Evolutionary conservation across 2,329 filamentous ascomycete species (phyloP), one percentile per base, ranked within the genome.

Genomic region (Pseudopithomyces maydicus): DNA sequence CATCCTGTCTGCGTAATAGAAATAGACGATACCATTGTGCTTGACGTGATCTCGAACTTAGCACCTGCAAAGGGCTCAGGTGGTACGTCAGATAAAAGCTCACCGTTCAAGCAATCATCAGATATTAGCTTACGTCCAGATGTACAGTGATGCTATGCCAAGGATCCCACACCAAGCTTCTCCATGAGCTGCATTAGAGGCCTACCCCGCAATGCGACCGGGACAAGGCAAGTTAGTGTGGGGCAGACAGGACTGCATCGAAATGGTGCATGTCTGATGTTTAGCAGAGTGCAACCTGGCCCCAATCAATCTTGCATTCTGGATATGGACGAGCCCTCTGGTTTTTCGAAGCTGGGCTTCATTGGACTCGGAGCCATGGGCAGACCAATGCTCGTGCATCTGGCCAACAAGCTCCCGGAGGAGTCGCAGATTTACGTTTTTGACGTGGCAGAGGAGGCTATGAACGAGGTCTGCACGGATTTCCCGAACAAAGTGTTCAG

Each of bases 281-380:
- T 11, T 7, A 14, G 15, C 43, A 20, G 26, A 46, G 26, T 29
- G n/a, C 43, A 33, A 46, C 7, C 8, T 47, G 14, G 19, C 44
- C 17, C 32, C 19, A 17, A 10, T 19, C 17, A 17, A 5, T 41
- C 19, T 22, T 19, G 15, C 3, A 15, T 26, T 20, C 35, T 32
- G 39, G 47, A 43, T 10, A 74, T 75, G 73, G 43, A 57, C 19
- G 55, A 64, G 41, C 46, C 57, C 15, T 33, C 52, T 26, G 43
- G 66, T 0, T 72, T 73, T 56, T 61, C 60, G n/a, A 72, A 54
- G 3, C 43, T 82, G 20, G 80, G 81, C 43, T 85, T 84, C 70
- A 79, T 85, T 44, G 82, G 83, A 61, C 75, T 85, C 1, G 83
- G 83, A n/a, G 77, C 79, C 11, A 85, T 85, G 83, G 83, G 83